Percentiles rank a stretch among this genome's conserved stretches.
Evolutionary conservation across 2,329 filamentous ascomycete species (phyloP).

Genomic region (Fusarium sambucinum): DNA sequence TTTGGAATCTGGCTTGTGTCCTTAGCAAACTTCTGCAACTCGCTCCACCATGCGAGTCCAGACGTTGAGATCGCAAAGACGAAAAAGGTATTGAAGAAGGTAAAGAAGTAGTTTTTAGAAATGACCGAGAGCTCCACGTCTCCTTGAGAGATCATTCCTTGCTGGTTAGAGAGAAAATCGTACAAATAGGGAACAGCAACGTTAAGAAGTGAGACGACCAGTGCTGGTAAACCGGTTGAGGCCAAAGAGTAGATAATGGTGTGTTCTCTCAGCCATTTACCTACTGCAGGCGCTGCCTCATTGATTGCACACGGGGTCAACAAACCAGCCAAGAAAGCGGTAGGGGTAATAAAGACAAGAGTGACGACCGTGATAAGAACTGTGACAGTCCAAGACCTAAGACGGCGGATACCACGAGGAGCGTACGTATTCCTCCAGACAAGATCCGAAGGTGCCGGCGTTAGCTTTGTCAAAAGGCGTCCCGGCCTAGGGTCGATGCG

Average conservation of each 20-base stretch:
- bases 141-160: conserved; percentile 94
- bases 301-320: conserved; percentile 85
- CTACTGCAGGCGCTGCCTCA: conserved; percentile 77
- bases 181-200: conserved; percentile 93
- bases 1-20: conserved; percentile 84
- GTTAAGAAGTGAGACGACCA: conserved; percentile 87
- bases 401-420: conserved; percentile 76
- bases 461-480: conserved; percentile 84
- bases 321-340: conserved; percentile 81
- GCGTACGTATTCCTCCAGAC: conserved; percentile 95
- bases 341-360: conserved; percentile 87
- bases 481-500: conserved; percentile 91
- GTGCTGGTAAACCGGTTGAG: conserved; percentile 87
- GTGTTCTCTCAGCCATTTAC: conserved; percentile 74
- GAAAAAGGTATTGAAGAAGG: conserved; percentile 98
- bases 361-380: conserved; percentile 84
- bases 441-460: conserved; percentile 91
- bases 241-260: conserved; percentile 80
- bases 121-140: conserved; percentile 95
- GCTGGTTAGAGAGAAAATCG: conserved; percentile 88
- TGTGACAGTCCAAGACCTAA: conserved; percentile 87
- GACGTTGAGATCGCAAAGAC: conserved; percentile 91
- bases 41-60: conserved; percentile 78
- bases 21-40: conserved; percentile 78
- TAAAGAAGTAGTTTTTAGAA: conserved; percentile 99